Conservation (phyloP, 805 yeast genomes). For the Saturnispora sekii region DNA sequence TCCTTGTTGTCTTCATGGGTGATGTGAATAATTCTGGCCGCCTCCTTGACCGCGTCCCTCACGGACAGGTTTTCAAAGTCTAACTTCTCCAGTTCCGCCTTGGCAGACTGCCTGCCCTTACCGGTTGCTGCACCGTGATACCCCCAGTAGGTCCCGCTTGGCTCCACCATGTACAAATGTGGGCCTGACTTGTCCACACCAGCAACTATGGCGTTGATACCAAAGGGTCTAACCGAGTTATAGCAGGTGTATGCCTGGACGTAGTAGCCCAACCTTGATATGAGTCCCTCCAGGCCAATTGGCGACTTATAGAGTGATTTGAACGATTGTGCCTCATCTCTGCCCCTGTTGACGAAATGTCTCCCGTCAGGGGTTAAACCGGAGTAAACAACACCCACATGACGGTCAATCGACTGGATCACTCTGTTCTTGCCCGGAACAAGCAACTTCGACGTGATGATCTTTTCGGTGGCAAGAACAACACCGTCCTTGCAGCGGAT, state of each 20-base stretch:
- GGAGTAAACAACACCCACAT: slow-evolving; percentile 89
- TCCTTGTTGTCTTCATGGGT: slow-evolving; percentile 98
- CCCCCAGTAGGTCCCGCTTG: slow-evolving; percentile 97
- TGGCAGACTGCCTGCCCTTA: slow-evolving; percentile 97
- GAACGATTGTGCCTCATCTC: slow-evolving; percentile 82
- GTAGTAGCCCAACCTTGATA: slow-evolving; percentile 80
- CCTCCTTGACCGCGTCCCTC: slow-evolving; percentile 81
- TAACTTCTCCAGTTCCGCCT: slow-evolving; percentile 89
- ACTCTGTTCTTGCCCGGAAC: slow-evolving; percentile 85
- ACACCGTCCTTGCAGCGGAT: slow-evolving; percentile 88
- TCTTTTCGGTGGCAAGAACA: slow-evolving; percentile 95
- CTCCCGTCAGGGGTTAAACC: slow-evolving; percentile 97
- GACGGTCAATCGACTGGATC: slow-evolving; percentile 88
- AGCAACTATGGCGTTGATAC: slow-evolving; percentile 85
- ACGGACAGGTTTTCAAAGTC: slow-evolving; percentile 60
- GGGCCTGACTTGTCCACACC: slow-evolving; percentile 82
- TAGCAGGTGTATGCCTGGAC: slow-evolving; percentile 94
- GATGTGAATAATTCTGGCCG: slow-evolving; percentile 83
- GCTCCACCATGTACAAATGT: slow-evolving; percentile 93
- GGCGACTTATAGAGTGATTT: slow-evolving; percentile 67
- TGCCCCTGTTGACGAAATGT: slow-evolving; percentile 81
- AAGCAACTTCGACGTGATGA: slow-evolving; percentile 73
- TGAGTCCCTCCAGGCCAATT: slow-evolving; percentile 70
- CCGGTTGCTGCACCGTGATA: slow-evolving; percentile 97
- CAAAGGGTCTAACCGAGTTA: slow-evolving; percentile 96